Conservation (phyloP, 257 asterid species). For the Craterostigma plantagineum region DNA sequence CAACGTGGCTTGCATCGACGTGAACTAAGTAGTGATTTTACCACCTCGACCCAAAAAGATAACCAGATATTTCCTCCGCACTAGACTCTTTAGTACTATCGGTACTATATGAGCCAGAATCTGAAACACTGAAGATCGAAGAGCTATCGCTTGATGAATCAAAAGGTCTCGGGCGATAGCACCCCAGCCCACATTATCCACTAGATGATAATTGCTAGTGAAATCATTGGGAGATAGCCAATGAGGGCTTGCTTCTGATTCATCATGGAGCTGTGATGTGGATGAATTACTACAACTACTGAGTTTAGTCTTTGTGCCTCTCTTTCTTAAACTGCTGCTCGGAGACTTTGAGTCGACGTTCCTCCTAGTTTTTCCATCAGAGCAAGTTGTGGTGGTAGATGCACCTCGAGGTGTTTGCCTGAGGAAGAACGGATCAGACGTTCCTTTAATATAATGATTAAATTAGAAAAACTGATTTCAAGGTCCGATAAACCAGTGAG, state of each 20-base stretch:
- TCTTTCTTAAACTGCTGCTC: conserved; percentile 9
- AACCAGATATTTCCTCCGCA: conserved; percentile 36
- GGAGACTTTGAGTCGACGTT: conserved; percentile 10
- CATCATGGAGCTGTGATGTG: conserved; percentile 5
- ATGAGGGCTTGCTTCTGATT: not conserved
- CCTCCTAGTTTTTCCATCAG: conserved; percentile 11
- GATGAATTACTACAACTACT: not conserved
- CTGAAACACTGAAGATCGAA: conserved; percentile 38
- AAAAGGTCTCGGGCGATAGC: conserved; percentile 11
- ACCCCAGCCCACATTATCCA: conserved; percentile 12
- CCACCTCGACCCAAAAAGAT: conserved; percentile 19
- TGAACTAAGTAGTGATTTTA: not conserved
- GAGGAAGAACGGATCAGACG: not conserved
- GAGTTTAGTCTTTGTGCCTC: conserved; percentile 6
- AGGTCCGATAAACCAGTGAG: not conserved
- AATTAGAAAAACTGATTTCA: not conserved
- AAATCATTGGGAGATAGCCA: conserved; percentile 8
- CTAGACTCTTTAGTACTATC: conserved; percentile 49
- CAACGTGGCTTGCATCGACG: too few relatives aligned
- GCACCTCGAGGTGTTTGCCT: conserved; percentile 19
- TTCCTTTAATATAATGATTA: not conserved
- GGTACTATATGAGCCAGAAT: conserved; percentile 40
- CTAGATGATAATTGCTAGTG: conserved; percentile 7
- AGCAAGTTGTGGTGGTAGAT: conserved; percentile 1
- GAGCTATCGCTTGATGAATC: conserved; percentile 37